Conservation (phyloP, 352 stramenopile species). For the Thalassiosira livingstoniorum region DNA sequence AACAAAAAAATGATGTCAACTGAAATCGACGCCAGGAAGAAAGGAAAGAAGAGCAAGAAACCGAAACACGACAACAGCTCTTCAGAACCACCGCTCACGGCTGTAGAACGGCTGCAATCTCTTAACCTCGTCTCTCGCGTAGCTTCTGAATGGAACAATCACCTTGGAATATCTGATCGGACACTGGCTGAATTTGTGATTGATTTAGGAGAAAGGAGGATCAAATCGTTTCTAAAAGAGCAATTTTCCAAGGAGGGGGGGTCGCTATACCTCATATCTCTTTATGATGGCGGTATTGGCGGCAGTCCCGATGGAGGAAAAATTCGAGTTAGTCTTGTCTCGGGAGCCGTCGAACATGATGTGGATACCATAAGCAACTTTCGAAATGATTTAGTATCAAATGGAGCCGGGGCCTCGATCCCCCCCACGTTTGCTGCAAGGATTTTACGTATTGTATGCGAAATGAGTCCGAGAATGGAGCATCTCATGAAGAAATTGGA, state of each 20-base stretch:
- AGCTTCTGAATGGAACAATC: conserved; percentile 83
- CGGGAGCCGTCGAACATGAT: conserved; percentile 37
- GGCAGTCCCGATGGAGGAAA: background rate
- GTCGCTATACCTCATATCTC: conserved; percentile 21
- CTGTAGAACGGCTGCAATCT: conserved; percentile 85
- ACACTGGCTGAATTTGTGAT: conserved; percentile 97
- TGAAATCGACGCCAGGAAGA: background rate
- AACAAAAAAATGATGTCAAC: background rate
- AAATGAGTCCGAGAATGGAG: conserved; percentile 75
- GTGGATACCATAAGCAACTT: conserved; percentile 43
- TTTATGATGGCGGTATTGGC: conserved; percentile 26
- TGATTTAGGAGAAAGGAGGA: conserved; percentile 79
- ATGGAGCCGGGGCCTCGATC: conserved; percentile 71
- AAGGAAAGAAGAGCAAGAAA: conserved; percentile 26
- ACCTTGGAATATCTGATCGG: conserved; percentile 95
- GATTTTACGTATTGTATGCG: conserved; percentile 69
- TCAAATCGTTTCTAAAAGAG: conserved; percentile 63
- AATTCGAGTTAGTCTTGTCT: conserved; percentile 31
- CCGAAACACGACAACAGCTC: conserved; percentile 23
- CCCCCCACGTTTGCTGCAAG: conserved; percentile 65
- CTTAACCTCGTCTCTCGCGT: conserved; percentile 86
- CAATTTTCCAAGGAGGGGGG: conserved; percentile 44
- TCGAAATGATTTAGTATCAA: conserved; percentile 61
- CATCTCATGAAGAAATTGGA: conserved; percentile 67
- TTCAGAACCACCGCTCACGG: conserved; percentile 57